Evolutionary conservation across 2,329 filamentous ascomycete genomes (phyloP), one percentile per base, ranked within the genome.

Genomic region (Xylariaceae sp.): DNA sequence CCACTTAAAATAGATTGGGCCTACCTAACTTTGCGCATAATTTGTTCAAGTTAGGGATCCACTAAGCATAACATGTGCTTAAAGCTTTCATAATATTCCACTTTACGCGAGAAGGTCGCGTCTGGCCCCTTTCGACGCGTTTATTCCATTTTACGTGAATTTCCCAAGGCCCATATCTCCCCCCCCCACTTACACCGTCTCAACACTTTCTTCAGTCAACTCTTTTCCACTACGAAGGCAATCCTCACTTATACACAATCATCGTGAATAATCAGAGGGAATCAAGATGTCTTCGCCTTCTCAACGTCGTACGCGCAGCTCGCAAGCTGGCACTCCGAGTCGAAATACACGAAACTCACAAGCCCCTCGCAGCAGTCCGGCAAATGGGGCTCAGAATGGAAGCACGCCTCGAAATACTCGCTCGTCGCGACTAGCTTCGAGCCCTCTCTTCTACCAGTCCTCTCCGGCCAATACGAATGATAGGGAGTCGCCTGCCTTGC

Each of bases 371-470:
- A 80, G 75, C 66, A 81, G 77, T 66, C 80, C 80, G 59, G 70
- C 71, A 54, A 63, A 65, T 63, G 66, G 64, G 54, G 56, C 63
- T 20, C 56, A 70, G 63, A 67, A 64, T 57, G 62, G 52, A 37
- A 71, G 70, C 43, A 82, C 80, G 49, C 81, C 81, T 59, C 78
- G 79, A 48, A 73, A 73, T 52, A 74, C 72, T 48, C 75, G 77
- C 32, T 65, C 74, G 20, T 79, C 80, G 20, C 78, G 81, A 64
- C 78, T 87, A 59, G 84, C 85, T 4, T 95, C 91, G 3, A 96
- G 92, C 56, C 93, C 93, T 41, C 80, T 96, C 62, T 90, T 90
- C 74, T 96, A 87, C 74, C 85, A 82, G 66, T 85, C 80, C 2
- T 77, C 79, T 9, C 69, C 68, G 18, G 69, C 68, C 7, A 70